Evolutionary conservation across 164 flowering plant genomes (phyloP), one percentile per base, ranked within the genome.

Genomic region (Magnolia sinica): DNA sequence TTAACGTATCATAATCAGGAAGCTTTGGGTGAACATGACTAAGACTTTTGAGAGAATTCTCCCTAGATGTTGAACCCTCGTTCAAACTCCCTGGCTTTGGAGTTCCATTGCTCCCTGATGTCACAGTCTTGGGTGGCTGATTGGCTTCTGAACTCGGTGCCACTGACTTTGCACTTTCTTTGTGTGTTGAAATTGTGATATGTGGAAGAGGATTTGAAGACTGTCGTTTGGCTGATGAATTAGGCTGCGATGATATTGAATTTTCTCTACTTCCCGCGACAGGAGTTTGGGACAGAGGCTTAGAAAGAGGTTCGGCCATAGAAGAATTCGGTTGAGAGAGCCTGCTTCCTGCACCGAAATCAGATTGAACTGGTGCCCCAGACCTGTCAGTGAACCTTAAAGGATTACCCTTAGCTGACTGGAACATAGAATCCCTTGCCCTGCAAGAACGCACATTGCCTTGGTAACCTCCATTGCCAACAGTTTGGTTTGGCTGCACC

Each of bases 11-110:
- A 59, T 82, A 92, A 70, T 96, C 99, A 0, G 99, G 99, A 77
- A 94, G 93, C 85, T 92, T 96, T 51, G 99, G 99, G 78, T 96
- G 99, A 79, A 96, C 98, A 82, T 96, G 99, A 77, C 90, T 80
- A 7, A 92, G 84, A 76, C 70, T 84, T 81, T 85, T 84, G 24
- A 29, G 45, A 49, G 84, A 79, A 45, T 82, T 82, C 80, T 85
- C 91, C 68, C 74, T 84, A 2, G 83, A 74, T 58, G 81, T 73
- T 66, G 81, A 69, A n/a, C 74, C 79, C 67, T 23, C 75, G 16
- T 50, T 80, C 7, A 75, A 73, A 75, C 66, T 74, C 19, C 87
- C 55, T 45, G 82, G 61, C 61, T 78, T 81, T 64, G 20, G 51
- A 22, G 37, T 55, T 73, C 64, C 70, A 50, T 13, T 50, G 50